Evolutionary conservation across 305 asterid species (phyloP), one percentile per base, ranked within the genome.

Genomic region (Salvia sclarea): DNA sequence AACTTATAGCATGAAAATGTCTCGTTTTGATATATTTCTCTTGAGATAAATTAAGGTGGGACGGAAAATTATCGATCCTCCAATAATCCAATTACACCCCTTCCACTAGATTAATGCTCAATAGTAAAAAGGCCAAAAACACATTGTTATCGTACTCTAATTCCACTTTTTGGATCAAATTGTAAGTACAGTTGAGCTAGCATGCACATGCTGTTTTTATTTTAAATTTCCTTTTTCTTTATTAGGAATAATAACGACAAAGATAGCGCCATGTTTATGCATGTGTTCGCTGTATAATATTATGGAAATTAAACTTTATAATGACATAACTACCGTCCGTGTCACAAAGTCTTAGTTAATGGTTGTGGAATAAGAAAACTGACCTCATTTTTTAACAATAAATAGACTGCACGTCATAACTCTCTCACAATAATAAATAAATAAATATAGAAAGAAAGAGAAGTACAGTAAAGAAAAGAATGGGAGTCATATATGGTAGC

Each of bases 51-150:
- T 13, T 13, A 61, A 24, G 40, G 12, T 40, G 17, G 11, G 35
- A 24, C 3, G 24, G 38, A 8, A 40, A 41, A 20, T 38, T 21
- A 61, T 21, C 50, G 33, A 9, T 14, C 37, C 28, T 16, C 49
- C 41, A 20, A 38, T 35, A 52, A 68, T 20, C 22, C 22, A 28
- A 14, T 30, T 56, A 56, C 62, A 56, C 44, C 43, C 62, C 14
- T 31, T 56, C 58, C 41, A n/a, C 24, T 56, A 56, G 1, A 56
- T 30, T 6, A 30, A 31, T 30, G 25, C 8, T 13, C 43, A 56
- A 30, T 56, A 30, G 16, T 28, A 8, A 50, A 50, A 50, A 20
- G 56, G 14, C 8, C 2, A 20, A 9, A n/a, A 10, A 62, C 41
- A 43, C 53, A 14, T 14, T 41, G 35, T 40, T 14, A 41, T 41